Evolutionary conservation across 805 yeast genomes (phyloP), one percentile per base, ranked within the genome.

Genomic region (Ascoidea asiatica): DNA sequence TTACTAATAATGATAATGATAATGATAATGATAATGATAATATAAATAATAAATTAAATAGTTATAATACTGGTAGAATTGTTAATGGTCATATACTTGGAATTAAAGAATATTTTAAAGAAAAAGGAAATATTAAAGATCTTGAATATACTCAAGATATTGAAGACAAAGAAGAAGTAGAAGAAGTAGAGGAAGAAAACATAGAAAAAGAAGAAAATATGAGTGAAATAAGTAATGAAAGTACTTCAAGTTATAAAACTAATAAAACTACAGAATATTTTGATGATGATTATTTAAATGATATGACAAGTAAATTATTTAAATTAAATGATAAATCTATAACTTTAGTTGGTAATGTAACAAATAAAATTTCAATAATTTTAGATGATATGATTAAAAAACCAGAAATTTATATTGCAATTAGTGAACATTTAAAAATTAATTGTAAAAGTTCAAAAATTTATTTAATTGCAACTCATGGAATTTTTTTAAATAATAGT

Each of bases 271-370:
- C 15, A 15, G 35, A 8, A 8, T 8, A 29, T 8, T 29, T 40
- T 75, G 74, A 42, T n/a, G 51, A 63, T 37, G 58, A 65, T 8
- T 73, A 73, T 44, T 19, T 62, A 4, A 37, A 41, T 5, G 70
- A 55, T 46, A 75, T 81, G 45, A 57, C 17, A 59, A 63, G 37
- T 8, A 44, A 44, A 3, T 46, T 61, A 57, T 63, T 63, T 17
- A 37, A 40, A 21, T n/a, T n/a, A n/a, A 40, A 43, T 21, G 42
- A 69, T 65, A 41, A 62, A n/a, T 69, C 77, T 19, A 73, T 80
- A 3, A 76, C 76, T 78, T 65, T 77, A 38, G 82, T 77, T 39
- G 82, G 82, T n/a, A 78, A 76, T 48, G 81, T 76, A 43, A 67
- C 64, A 46, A 75, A 69, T 46, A 69, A 66, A 51, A 72, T 68